phyloP scores from a whole-genome alignment of 2,329 filamentous ascomycete genomes.

The Fusarium euwallaceae region DNA sequence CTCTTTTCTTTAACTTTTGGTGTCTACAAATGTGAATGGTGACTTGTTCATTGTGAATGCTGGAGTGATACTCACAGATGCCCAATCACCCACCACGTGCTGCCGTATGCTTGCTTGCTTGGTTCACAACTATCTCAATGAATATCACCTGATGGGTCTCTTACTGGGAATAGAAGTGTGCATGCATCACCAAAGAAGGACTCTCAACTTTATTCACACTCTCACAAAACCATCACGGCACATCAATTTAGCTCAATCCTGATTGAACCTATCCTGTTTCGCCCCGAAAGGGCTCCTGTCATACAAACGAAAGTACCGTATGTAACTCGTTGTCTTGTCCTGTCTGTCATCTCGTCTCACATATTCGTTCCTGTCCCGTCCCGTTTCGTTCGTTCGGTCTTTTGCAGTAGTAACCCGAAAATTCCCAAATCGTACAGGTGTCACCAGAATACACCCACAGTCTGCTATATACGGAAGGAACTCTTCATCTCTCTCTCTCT shows the following conservation, averaged over 20 bases:
- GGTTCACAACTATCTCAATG: neutral
- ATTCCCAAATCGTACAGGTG: conserved; percentile 15
- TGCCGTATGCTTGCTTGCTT: neutral
- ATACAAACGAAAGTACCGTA: conserved; percentile 42
- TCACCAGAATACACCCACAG: conserved; percentile 24
- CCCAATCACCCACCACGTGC: conserved; percentile 3
- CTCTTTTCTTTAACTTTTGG: conserved; percentile 37
- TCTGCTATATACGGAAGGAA: conserved; percentile 22
- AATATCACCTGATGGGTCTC: neutral
- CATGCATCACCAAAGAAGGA: neutral
- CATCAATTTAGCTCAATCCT: conserved; percentile 16
- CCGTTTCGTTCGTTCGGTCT: neutral
- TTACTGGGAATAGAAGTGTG: neutral
- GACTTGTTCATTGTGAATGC: too few species aligned
- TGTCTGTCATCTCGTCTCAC: conserved; percentile 23
- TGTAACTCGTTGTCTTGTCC: conserved; percentile 19
- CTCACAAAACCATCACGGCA: neutral
- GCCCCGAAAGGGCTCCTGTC: conserved; percentile 11
- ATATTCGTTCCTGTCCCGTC: neutral
- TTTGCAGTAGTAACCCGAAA: conserved; percentile 17
- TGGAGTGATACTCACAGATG: neutral
- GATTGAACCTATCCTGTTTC: conserved; percentile 26
- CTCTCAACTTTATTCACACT: neutral
- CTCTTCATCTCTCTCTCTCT: neutral
- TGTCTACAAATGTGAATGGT: neutral